Conservation (phyloP, 129 eudicot genomes). For the Deinandra increscens region DNA sequence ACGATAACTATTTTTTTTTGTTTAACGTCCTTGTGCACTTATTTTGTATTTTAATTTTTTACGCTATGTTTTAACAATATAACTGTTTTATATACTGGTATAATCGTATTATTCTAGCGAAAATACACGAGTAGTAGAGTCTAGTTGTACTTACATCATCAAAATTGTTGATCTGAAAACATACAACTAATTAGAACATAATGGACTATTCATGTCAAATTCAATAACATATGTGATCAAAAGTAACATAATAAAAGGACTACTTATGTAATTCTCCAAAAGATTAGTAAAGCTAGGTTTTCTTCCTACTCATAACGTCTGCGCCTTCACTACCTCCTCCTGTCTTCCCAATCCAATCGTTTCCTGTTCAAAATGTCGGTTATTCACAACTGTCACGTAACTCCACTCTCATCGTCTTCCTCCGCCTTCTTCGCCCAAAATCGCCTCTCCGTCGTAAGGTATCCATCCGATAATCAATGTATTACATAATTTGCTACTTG, state of each 20-base stretch:
- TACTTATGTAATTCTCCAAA: constrained; percentile 2
- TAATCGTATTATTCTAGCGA: too few relatives aligned
- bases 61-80: too few relatives aligned
- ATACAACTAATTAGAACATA: too few relatives aligned
- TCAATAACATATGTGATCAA: background rate
- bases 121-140: too few relatives aligned
- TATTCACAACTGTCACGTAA: constrained; percentile 36
- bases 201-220: background rate
- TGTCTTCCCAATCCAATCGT: constrained; percentile 6
- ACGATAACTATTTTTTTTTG: too few relatives aligned
- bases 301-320: constrained; percentile 1
- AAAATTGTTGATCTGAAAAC: background rate
- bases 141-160: too few relatives aligned
- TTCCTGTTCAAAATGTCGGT: constrained; percentile 33
- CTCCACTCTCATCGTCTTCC: constrained; percentile 52
- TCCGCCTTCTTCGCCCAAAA: constrained; percentile 43
- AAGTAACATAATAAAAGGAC: constrained; percentile 13
- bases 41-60: too few relatives aligned
- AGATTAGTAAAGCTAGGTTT: constrained; percentile 24
- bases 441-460: constrained; percentile 42
- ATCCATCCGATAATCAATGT: background rate
- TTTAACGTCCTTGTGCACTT: too few relatives aligned
- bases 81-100: too few relatives aligned
- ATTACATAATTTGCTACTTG: background rate
- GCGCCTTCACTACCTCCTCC: constrained; percentile 12